Base-by-base conservation (phyloP, 164 flowering plant genomes). In the Nelumbo lutea region DNA sequence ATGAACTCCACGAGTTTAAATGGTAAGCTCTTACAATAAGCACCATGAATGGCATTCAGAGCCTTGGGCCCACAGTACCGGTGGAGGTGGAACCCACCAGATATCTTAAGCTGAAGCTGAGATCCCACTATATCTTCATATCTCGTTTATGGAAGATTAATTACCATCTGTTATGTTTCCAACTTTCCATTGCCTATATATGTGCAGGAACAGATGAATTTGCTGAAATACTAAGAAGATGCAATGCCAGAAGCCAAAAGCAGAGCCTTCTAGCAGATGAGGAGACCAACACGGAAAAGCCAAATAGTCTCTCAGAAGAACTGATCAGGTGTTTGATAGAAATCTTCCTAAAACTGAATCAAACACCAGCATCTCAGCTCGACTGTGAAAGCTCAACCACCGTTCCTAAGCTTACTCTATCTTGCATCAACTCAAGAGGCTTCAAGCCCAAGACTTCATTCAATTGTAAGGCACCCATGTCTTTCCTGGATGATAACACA, bases 291-390 rank as follows among this genome's bases (percentile, higher is more conserved):
- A 39, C 11, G 27, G 77, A 78, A 61, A 81, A 79, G 42, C 93
- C 97, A 52, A 91, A 89, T 70, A 79, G 74, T 57, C 77, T 93
- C 62, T 89, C 97, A 2, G 94, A 88, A 78, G 85, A 90, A 51
- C 79, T 89, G 47, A 72, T 93, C 66, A 88, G 79, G 74, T 87
- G 95, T 73, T 76, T 94, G 62, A 90, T 86, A 66, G 73, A 76
- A 73, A 86, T 90, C 78, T 91, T 84, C 79, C 79, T 86, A 40
- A 85, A 84, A 59, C 68, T 90, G 73, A 88, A 88, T 75, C 74
- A 72, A 40, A 57, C 72, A 66, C 57, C 82, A 1, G 42, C 27
- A 27, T 27, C 57, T 6, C 66, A 58, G 46, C 59, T 62, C 7
- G 85, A 81, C 58, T 70, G 63, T 58, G 83, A 81, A 68, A 85